phyloP scores from a whole-genome alignment of 495 filamentous ascomycete genomes.

The Parathielavia appendiculata region DNA sequence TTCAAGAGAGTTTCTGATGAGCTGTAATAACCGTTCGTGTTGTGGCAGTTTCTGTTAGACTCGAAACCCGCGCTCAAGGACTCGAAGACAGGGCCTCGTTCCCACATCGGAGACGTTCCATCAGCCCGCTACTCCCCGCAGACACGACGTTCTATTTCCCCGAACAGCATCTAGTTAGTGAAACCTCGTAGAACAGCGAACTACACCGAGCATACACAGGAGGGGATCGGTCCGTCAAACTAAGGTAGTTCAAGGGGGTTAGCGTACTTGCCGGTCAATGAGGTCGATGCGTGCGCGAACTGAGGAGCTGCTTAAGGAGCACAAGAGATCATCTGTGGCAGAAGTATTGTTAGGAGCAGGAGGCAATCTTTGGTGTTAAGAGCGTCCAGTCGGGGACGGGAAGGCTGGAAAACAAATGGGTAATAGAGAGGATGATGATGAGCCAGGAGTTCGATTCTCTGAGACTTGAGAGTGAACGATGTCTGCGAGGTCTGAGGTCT shows the following conservation, averaged over 20 bases:
- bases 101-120: slow-evolving; percentile 2
- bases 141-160: slow-evolving; percentile 7
- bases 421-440: not conserved
- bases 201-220: not conserved
- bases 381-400: not conserved
- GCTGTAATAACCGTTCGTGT: slow-evolving; percentile 3
- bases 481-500: no score
- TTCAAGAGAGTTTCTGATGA: slow-evolving; percentile 6
- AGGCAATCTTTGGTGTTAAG: not conserved
- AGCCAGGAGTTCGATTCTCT: not conserved
- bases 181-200: not conserved
- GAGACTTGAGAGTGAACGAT: not conserved
- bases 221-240: not conserved
- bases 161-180: not conserved
- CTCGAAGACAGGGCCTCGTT: slow-evolving; percentile 5
- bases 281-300: slow-evolving; percentile 4
- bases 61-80: not conserved
- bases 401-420: not conserved
- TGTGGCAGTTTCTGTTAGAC: slow-evolving; percentile 6
- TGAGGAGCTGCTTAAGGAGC: not conserved
- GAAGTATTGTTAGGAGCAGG: not conserved
- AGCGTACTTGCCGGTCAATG: not conserved
- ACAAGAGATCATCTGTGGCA: not conserved
- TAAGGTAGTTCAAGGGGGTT: not conserved
- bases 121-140: not conserved